These are phyloP conservation scores for Margaritispora aquatica DNA, from an alignment of 495 filamentous ascomycete genomes.

Conservation along the genomic window DNA sequence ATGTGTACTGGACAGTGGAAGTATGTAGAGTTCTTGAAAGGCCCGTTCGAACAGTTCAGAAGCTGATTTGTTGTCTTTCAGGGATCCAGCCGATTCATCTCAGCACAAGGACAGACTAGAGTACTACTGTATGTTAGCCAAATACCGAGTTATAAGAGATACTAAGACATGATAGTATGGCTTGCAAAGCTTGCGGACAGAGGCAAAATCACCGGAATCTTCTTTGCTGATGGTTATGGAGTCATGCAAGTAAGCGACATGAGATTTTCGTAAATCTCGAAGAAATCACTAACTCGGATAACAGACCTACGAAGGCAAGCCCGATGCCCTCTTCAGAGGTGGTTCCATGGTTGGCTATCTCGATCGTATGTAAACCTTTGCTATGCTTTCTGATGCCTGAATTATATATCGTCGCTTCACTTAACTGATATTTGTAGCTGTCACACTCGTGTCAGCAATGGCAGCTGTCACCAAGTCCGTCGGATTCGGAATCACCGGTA, in stretches of 20 bases:
- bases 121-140: neutral
- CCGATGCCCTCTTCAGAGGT: neutral
- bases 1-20: neutral
- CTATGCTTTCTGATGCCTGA: no score
- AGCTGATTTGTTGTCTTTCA: neutral
- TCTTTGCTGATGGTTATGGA: neutral
- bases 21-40: neutral
- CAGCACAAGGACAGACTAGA: neutral
- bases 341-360: neutral
- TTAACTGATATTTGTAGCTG: no score
- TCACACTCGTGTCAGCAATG: neutral
- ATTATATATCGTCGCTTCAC: no score
- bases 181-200: neutral
- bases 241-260: no score
- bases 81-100: neutral
- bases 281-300: no score
- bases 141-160: neutral
- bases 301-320: neutral
- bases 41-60: neutral
- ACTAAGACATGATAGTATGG: neutral
- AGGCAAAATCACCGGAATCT: neutral
- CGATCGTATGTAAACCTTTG: no score
- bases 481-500: neutral
- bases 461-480: constrained; percentile 1
- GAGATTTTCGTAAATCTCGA: no score